Percentiles rank a stretch among this genome's conserved stretches.
These are phyloP conservation scores for Leccinum sublutescens DNA, from an alignment of 768 basidiomycete genomes.

Conservation along the genomic window DNA sequence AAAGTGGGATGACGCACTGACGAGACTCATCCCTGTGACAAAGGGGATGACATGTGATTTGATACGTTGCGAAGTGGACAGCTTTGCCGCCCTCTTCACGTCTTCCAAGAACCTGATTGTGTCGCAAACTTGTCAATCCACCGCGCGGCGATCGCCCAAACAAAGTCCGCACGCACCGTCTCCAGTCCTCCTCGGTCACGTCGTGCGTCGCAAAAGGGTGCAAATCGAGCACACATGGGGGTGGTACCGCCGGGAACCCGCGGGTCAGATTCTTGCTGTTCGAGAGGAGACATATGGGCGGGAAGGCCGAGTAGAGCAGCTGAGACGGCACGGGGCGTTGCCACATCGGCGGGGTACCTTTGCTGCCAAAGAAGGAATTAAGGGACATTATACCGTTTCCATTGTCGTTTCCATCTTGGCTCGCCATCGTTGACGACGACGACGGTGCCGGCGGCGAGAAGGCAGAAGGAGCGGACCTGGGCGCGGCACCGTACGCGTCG, in stretches of 20 bases:
- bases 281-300: constrained; percentile 31
- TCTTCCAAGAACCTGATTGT: constrained; percentile 39
- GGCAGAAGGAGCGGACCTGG: background rate
- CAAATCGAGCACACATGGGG: constrained; percentile 31
- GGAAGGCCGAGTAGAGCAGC: constrained; percentile 15
- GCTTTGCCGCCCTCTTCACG: constrained; percentile 33
- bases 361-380: constrained; percentile 21
- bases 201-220: no score
- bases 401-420: background rate
- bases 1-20: no score
- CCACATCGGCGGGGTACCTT: constrained; percentile 27
- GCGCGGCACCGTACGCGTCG: background rate
- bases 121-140: background rate
- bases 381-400: no score
- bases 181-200: no score
- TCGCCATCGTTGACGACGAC: no score
- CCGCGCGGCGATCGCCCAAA: no score
- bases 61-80: constrained; percentile 20
- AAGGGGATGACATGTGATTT: no score
- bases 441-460: background rate
- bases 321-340: constrained; percentile 4
- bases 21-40: no score
- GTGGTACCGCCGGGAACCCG: constrained; percentile 41
- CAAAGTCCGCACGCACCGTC: no score
- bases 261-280: constrained; percentile 29